Base-by-base conservation (phyloP, 2,329 filamentous ascomycete genomes). In the Microsporum canis region DNA sequence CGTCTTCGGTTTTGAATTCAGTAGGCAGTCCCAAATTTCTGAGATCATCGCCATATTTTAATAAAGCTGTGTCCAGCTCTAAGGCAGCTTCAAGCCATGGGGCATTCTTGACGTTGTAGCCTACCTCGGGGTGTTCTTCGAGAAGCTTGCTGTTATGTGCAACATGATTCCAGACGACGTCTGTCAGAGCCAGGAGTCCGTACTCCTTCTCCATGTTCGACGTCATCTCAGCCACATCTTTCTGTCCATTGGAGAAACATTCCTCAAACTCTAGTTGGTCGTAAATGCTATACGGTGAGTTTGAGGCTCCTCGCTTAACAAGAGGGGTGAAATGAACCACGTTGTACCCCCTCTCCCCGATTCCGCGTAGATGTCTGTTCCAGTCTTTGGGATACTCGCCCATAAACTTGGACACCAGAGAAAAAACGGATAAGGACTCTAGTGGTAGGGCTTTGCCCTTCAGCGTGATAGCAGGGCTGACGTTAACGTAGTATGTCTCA, bases 271-370 rank as follows among this genome's bases (percentile, higher is more conserved):
- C 80, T 27, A 95, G 80, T 77, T 99, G 95, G 69, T 99, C 89
- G 72, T 88, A 96, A 68, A 99, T 84, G 73, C 94, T 99, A 79
- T 97, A 99, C 0, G 94, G 94, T 1, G 94, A 99, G 71, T 99
- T 96, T 59, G 94, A 99, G 51, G 80, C 82, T 61, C 94, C 94
- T 63, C 94, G 86, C 62, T 88, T 81, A 80, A 95, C 94, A 66
- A 99, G 79, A 7, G 94, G 94, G 1, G 94, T 96, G 73, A 99
- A 99, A 74, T 99, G 94, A 63, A 99, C 85, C 91, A 97, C 96
- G 77, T 99, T 99, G 80, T 99, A 99, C 53, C 91, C 91, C 63
- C 94, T 83, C 69, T 88, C 84, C 71, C 89, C 88, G 72, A 99
- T 96, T 33, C 94, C 91, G 61, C 83, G 82, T 61, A 99, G 78